A percentile compares a stretch with the other conserved stretches of the same genome.
Evolutionary conservation across 106 monocot genomes (phyloP).

Genomic region (Triglochin maritima): DNA sequence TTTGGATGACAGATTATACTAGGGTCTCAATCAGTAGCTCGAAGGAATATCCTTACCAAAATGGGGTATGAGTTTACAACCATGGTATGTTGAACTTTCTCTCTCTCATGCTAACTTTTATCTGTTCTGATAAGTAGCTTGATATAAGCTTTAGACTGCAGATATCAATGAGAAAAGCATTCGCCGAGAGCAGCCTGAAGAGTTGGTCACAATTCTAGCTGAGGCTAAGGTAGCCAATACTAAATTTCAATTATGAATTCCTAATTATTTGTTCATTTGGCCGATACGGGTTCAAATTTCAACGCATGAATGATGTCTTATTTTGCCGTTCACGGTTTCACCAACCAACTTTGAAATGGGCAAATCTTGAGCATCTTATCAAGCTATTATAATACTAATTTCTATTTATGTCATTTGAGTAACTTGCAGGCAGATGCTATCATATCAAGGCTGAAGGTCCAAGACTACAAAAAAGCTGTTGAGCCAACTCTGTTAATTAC

Average conservation of each 20-base stretch:
- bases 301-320: no score
- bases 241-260: no score
- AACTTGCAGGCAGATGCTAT: conserved; percentile 78
- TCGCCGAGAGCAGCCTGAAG: conserved; percentile 70
- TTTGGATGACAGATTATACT: conserved; percentile 57
- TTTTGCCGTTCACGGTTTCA: no score
- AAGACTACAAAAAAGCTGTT: conserved; percentile 39
- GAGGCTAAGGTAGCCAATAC: conserved; percentile 78
- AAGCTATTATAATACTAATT: no score
- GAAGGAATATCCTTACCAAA: conserved; percentile 59
- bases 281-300: no score
- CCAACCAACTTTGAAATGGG: no score
- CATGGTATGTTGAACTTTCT: conserved; percentile 34
- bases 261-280: no score
- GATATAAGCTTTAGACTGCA: conserved; percentile 47
- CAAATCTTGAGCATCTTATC: no score
- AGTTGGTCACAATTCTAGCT: conserved; percentile 77
- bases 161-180: conserved; percentile 83
- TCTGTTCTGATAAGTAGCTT: background rate
- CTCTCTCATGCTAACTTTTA: background rate
- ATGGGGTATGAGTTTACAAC: conserved; percentile 88
- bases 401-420: no score
- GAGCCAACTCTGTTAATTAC: conserved; percentile 66
- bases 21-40: conserved; percentile 83
- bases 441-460: conserved; percentile 59